Conservation (phyloP, 2,329 filamentous ascomycete genomes). For the Fusarium duplospermum region DNA sequence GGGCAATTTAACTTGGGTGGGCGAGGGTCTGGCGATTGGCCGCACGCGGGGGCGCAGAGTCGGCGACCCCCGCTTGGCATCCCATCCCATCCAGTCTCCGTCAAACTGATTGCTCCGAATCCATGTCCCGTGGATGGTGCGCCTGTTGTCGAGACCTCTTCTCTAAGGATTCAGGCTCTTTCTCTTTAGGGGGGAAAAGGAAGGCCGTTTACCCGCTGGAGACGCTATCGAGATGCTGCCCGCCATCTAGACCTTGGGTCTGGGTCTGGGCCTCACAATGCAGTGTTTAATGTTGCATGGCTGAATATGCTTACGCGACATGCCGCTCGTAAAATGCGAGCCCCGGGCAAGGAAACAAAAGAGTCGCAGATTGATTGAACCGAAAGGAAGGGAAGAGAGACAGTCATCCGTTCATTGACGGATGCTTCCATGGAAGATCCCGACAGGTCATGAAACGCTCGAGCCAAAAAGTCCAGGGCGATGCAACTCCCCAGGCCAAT, state of each 20-base stretch:
- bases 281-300: background rate
- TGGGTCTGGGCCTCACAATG: background rate
- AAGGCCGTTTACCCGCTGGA: constrained; percentile 16
- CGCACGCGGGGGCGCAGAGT: constrained; percentile 17
- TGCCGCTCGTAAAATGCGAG: background rate
- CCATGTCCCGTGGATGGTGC: constrained; percentile 19
- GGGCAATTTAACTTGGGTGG: constrained; percentile 43
- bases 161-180: constrained; percentile 22
- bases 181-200: constrained; percentile 14
- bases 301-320: constrained; percentile 11
- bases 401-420: constrained; percentile 3
- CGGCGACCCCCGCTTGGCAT: constrained; percentile 30
- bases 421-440: constrained; percentile 1
- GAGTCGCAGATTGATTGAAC: background rate
- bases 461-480: constrained; percentile 25
- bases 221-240: constrained; percentile 28
- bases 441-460: constrained; percentile 29
- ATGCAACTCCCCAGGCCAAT: constrained; percentile 18
- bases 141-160: constrained; percentile 19
- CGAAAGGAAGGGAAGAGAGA: background rate
- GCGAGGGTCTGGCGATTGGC: constrained; percentile 36
- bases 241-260: constrained; percentile 12
- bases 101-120: constrained; percentile 21
- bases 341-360: background rate
- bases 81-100: constrained; percentile 16